Evolutionary conservation across 2,329 filamentous ascomycete genomes (phyloP), one percentile per base, ranked within the genome.

Genomic region (Diplodia sapinea): DNA sequence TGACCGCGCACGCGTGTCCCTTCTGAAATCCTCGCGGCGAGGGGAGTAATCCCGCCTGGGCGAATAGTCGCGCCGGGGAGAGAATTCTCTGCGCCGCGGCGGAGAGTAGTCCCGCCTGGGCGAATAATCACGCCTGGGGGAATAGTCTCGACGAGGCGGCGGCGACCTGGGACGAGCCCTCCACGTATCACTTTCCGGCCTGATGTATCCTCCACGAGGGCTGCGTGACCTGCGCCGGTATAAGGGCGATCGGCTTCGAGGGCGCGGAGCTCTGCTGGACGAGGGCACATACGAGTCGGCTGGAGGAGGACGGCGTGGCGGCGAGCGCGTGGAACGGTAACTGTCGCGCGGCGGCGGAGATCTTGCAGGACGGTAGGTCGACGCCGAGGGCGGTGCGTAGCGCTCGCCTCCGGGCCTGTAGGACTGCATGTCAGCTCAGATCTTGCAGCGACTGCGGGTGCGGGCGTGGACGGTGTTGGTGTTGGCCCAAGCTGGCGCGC

Each of bases 121-220:
- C 31, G 85, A 86, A 49, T 63, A 63, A 33, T 78, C 77, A n/a
- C 66, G 66, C 51, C 61, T 20, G 31, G 49, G 54, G 17, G 78
- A 81, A 63, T 75, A 80, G 49, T 69, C 74, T 59, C 82, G 77
- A 9, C 81, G 78, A 23, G 82, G 79, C 50, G 85, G 86, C 36
- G 85, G 86, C 36, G 85, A 86, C 70, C 82, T 79, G 57, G 80
- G 79, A 69, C 82, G 71, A 64, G 78, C 65, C 74, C 81, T 75
- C 82, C 78, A 77, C 72, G 79, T 79, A 71, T 82, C 77, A 55
- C 70, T 70, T 65, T 79, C 77, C 40, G 72, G 73, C 33, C 77
- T 74, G 59, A 78, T 59, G 51, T 68, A 68, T 56, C 17, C 36
- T 29, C 55, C 50, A 70, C 76, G 74, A 49, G 78, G 79, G 68